These are phyloP conservation scores for Camellia lanceoleosa DNA, from an alignment of 148 eudicot species.

Conservation along the genomic window DNA sequence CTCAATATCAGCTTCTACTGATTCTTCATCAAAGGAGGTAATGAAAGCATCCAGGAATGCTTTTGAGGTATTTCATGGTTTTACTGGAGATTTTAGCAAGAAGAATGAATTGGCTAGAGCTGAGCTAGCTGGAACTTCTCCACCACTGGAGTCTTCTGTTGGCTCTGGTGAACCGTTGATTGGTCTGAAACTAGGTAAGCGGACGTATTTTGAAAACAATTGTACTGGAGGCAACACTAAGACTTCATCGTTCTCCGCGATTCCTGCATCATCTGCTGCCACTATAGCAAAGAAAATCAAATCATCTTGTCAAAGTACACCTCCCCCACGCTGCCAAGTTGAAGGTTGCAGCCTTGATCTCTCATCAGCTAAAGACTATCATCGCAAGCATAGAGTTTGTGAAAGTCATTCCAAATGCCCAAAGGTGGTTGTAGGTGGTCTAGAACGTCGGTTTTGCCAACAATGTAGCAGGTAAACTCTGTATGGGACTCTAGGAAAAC, in stretches of 20 bases:
- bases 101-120: slow-evolving; percentile 36
- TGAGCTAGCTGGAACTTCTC: slow-evolving; percentile 39
- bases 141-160: slow-evolving; percentile 48
- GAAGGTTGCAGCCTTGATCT: slow-evolving; percentile 89
- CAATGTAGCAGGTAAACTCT: slow-evolving; percentile 90
- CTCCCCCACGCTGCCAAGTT: slow-evolving; percentile 67
- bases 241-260: slow-evolving; percentile 28
- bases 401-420: slow-evolving; percentile 76
- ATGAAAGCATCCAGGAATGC: slow-evolving; percentile 37
- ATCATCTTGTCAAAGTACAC: slow-evolving; percentile 35
- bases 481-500: neutral
- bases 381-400: slow-evolving; percentile 85
- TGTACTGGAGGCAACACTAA: slow-evolving; percentile 38
- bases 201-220: slow-evolving; percentile 70
- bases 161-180: slow-evolving; percentile 83
- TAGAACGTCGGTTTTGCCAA: slow-evolving; percentile 92
- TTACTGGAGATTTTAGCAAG: slow-evolving; percentile 40
- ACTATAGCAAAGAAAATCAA: slow-evolving; percentile 50
- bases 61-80: slow-evolving; percentile 39
- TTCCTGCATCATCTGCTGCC: slow-evolving; percentile 36
- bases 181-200: slow-evolving; percentile 77
- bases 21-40: slow-evolving; percentile 54
- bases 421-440: slow-evolving; percentile 67
- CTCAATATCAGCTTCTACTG: slow-evolving; percentile 75
- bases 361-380: slow-evolving; percentile 81